Evolutionary conservation across 305 asterid species (phyloP).

Genomic region (Coffea humblotiana): DNA sequence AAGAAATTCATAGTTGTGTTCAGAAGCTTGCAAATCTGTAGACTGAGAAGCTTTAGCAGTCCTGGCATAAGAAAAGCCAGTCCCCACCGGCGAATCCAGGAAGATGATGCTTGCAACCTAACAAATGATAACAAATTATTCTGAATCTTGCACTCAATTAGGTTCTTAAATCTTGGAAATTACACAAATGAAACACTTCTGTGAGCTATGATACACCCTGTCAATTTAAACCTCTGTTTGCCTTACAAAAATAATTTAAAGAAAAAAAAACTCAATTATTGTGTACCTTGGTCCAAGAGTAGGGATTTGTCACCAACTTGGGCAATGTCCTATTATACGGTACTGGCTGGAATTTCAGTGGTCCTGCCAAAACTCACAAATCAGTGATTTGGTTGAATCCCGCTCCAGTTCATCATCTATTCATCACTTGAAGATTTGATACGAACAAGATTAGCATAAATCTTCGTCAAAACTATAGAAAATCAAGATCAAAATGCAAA

Average conservation of each 20-base stretch:
- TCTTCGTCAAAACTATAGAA: too few species aligned
- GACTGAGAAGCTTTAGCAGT: constrained; percentile 16
- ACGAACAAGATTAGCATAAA: too few species aligned
- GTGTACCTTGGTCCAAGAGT: constrained; percentile 31
- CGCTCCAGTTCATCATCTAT: too few species aligned
- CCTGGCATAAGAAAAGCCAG: constrained; percentile 31
- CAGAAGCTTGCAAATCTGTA: constrained; percentile 12
- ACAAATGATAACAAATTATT: not conserved
- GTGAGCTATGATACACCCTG: too few species aligned
- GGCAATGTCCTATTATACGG: constrained; percentile 17
- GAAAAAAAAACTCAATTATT: not conserved
- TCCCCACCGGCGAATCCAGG: constrained; percentile 25
- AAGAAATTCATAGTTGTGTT: constrained; percentile 24
- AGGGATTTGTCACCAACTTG: constrained; percentile 16
- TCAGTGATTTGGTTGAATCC: not conserved
- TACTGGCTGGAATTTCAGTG: constrained; percentile 14
- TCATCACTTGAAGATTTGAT: too few species aligned
- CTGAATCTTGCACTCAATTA: not conserved
- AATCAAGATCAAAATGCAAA: too few species aligned
- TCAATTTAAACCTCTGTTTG: too few species aligned
- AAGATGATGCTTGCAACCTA: constrained; percentile 29
- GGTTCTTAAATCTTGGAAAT: too few species aligned
- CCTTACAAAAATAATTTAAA: too few species aligned
- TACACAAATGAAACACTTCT: not conserved
- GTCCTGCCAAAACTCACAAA: constrained; percentile 19